A percentile compares a stretch with the other conserved stretches of the same genome.
Conservation (phyloP, 352 stramenopile genomes). For the Globisporangium orthogonon region DNA sequence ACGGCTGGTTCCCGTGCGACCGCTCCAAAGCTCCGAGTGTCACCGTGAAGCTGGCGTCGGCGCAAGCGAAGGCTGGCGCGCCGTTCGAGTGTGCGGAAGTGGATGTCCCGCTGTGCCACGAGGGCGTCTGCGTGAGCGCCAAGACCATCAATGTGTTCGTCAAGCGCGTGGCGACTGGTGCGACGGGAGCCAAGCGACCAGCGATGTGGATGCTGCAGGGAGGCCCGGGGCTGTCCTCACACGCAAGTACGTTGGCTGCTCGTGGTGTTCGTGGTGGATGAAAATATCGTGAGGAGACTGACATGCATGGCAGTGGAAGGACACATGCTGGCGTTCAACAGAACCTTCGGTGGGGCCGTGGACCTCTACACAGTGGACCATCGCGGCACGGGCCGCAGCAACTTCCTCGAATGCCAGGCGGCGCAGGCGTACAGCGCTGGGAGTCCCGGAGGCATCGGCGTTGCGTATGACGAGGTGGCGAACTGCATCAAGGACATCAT, state of each 20-base stretch:
- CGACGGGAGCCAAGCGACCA: not conserved
- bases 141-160: conserved; percentile 26
- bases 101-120: conserved; percentile 25
- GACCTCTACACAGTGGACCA: conserved; percentile 52
- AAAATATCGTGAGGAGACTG: not conserved
- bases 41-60: not conserved
- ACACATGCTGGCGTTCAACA: conserved; percentile 15
- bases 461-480: conserved; percentile 20
- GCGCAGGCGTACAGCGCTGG: conserved; percentile 21
- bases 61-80: not conserved
- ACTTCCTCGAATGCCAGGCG: conserved; percentile 30
- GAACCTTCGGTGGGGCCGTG: conserved; percentile 9
- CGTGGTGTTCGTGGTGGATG: not conserved
- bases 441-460: conserved; percentile 11
- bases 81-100: conserved; percentile 24
- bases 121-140: conserved; percentile 13
- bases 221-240: conserved; percentile 19
- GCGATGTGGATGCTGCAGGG: conserved; percentile 27
- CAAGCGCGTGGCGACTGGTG: conserved; percentile 10
- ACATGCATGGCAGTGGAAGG: conserved; percentile 18
- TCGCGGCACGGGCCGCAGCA: conserved; percentile 38
- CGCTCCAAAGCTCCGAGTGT: not conserved
- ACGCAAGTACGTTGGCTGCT: conserved; percentile 8
- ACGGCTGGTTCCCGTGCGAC: conserved; percentile 13
- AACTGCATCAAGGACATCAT: conserved; percentile 28